Percentiles rank a stretch among this genome's conserved stretches.
phyloP scores from a whole-genome alignment of 306 rosid genomes.

The Alnus glutinosa region DNA sequence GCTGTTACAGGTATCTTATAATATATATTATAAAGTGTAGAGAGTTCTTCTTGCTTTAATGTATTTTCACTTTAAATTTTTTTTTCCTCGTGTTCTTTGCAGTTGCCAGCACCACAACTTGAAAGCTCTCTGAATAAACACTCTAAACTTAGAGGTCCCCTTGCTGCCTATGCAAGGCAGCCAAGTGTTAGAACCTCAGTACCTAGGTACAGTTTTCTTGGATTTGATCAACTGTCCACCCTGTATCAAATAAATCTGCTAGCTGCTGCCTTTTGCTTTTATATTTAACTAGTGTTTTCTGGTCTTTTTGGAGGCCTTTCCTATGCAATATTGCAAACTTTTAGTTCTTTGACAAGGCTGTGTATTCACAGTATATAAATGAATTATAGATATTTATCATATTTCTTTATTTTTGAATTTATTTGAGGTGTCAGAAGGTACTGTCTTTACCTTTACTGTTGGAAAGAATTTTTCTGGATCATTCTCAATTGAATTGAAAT shows the following conservation, averaged over 20 bases:
- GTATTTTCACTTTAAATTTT: constrained; percentile 6
- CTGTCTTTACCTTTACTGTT: neutral
- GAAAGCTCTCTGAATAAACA: constrained; percentile 87
- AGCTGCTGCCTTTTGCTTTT: neutral
- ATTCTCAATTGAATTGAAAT: neutral
- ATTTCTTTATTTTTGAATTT: neutral
- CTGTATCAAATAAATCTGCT: neutral
- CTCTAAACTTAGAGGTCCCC: constrained; percentile 66
- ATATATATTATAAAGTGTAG: neutral
- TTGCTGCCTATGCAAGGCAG: constrained; percentile 81
- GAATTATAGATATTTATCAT: no score
- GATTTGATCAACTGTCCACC: constrained; percentile 6
- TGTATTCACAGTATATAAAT: neutral
- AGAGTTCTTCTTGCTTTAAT: constrained; percentile 3
- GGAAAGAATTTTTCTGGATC: neutral
- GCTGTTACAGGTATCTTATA: constrained; percentile 68
- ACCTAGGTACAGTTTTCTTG: constrained; percentile 55
- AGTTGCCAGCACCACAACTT: constrained; percentile 90
- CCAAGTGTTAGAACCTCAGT: constrained; percentile 70
- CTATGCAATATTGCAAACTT: neutral
- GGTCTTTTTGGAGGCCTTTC: neutral
- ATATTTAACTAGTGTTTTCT: neutral
- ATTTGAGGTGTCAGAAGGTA: neutral
- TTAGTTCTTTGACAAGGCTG: neutral
- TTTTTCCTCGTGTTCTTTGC: constrained; percentile 28